phyloP scores from a whole-genome alignment of 768 basidiomycete species.

The Rhizopogon vinicolor region DNA sequence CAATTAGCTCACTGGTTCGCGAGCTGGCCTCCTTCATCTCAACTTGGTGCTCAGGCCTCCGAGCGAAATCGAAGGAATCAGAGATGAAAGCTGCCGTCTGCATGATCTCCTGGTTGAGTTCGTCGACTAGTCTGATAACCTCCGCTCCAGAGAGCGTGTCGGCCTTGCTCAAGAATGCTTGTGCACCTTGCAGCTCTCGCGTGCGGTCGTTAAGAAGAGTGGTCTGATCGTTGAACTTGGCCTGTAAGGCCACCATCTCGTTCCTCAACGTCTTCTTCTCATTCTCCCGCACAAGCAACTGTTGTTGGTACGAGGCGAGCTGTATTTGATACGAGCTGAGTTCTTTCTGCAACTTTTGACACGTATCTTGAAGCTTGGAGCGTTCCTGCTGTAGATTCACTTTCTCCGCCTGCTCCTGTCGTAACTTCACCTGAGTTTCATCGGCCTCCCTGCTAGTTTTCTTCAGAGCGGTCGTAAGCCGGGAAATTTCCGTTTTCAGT shows the following conservation, averaged over 20 bases:
- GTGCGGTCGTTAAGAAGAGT: conserved; percentile 29
- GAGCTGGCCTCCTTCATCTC: conserved; percentile 25
- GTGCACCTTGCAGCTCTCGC: conserved; percentile 37
- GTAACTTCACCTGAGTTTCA: conserved; percentile 13
- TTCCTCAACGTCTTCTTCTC: conserved; percentile 21
- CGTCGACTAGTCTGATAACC: conserved; percentile 32
- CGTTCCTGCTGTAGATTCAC: conserved; percentile 13
- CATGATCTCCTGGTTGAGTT: conserved; percentile 44
- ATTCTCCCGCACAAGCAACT: conserved; percentile 16
- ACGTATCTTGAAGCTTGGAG: conserved; percentile 1
- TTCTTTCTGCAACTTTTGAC: conserved; percentile 14
- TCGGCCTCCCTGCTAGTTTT: conserved; percentile 8
- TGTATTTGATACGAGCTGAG: conserved; percentile 12
- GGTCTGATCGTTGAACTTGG: conserved; percentile 23
- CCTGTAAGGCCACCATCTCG: conserved; percentile 21
- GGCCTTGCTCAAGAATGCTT: conserved; percentile 38
- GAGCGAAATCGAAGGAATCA: conserved; percentile 31
- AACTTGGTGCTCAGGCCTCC: conserved; percentile 11
- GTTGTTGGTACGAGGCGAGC: conserved; percentile 15
- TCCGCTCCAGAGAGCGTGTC: conserved; percentile 42
- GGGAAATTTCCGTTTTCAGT: conserved; percentile 14
- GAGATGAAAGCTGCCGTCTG: conserved; percentile 42
- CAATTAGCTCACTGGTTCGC: conserved; percentile 28
- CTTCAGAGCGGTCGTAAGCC: conserved; percentile 6
- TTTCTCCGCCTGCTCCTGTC: conserved; percentile 15